A percentile compares a stretch with the other conserved stretches of the same genome.
Evolutionary conservation across 768 basidiomycete genomes (phyloP).

Genomic region (Russula griseocarnosa): DNA sequence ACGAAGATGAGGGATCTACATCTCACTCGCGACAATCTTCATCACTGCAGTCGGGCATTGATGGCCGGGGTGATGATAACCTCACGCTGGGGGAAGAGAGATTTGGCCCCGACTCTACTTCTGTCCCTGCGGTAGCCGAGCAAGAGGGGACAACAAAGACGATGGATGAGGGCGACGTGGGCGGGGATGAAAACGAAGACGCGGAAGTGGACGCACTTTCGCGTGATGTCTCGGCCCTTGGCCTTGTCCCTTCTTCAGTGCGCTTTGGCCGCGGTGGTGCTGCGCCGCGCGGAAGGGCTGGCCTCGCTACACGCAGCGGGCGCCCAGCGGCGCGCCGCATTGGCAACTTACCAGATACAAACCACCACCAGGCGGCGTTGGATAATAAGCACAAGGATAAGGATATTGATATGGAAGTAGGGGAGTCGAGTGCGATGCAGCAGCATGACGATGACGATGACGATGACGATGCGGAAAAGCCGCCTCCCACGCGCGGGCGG

Average conservation of each 20-base stretch:
- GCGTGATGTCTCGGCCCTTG: conserved; percentile 44
- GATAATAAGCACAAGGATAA: neutral
- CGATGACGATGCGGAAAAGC: neutral
- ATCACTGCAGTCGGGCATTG: conserved; percentile 34
- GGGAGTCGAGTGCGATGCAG: conserved; percentile 14
- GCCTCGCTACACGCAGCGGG: conserved; percentile 34
- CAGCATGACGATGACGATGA: neutral
- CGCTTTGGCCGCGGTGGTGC: conserved; percentile 68
- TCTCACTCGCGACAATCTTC: conserved; percentile 64
- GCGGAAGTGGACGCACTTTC: conserved; percentile 47
- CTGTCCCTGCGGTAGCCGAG: neutral
- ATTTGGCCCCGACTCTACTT: neutral
- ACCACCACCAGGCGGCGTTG: neutral
- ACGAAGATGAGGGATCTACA: neutral
- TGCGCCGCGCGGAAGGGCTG: conserved; percentile 41
- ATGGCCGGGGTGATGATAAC: conserved; percentile 32
- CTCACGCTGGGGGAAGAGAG: conserved; percentile 2
- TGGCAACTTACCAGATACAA: neutral
- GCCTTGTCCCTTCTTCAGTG: conserved; percentile 64
- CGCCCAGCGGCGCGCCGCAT: conserved; percentile 9
- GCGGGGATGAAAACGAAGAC: conserved; percentile 13
- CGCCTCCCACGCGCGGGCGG: conserved; percentile 7
- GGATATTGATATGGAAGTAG: conserved; percentile 1
- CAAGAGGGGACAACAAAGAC: neutral
- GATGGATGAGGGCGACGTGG: neutral